Evolutionary conservation across 345 rosid genomes (phyloP).

Genomic region (Citrus cavaleriei): DNA sequence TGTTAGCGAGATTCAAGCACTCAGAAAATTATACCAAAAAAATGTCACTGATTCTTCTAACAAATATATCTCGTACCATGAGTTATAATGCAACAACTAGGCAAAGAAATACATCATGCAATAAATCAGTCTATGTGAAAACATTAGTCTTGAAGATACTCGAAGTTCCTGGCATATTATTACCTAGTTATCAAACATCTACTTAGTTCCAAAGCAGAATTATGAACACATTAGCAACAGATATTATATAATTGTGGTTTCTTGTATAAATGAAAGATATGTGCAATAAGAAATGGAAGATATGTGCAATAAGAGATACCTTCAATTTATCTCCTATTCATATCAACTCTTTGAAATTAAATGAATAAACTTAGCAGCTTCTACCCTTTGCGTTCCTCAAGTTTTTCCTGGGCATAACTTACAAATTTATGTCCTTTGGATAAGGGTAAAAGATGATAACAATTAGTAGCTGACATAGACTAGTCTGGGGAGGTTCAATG

Average conservation of each 20-base stretch:
- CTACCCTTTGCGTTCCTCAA: neutral
- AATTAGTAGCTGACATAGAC: neutral
- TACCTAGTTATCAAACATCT: neutral
- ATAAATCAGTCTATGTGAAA: neutral
- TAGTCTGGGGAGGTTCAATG: neutral
- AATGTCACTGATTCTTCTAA: neutral
- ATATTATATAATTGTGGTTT: neutral
- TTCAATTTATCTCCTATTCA: neutral
- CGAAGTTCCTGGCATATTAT: neutral
- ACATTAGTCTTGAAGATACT: neutral
- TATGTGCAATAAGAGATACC: neutral
- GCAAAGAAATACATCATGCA: neutral
- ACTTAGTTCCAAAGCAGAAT: neutral
- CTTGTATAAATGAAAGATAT: neutral
- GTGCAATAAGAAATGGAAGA: neutral
- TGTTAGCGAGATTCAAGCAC: slow-evolving; percentile 22
- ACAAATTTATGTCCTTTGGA: neutral
- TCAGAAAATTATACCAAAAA: neutral
- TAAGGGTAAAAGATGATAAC: neutral
- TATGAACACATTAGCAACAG: neutral
- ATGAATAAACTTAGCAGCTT: neutral
- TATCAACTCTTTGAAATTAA: neutral
- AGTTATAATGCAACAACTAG: neutral
- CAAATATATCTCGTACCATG: neutral
- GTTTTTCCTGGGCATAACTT: neutral